Evolutionary conservation across 495 filamentous ascomycete species (phyloP), one percentile per base, ranked within the genome.

Genomic region (Annulohypoxylon nitens): DNA sequence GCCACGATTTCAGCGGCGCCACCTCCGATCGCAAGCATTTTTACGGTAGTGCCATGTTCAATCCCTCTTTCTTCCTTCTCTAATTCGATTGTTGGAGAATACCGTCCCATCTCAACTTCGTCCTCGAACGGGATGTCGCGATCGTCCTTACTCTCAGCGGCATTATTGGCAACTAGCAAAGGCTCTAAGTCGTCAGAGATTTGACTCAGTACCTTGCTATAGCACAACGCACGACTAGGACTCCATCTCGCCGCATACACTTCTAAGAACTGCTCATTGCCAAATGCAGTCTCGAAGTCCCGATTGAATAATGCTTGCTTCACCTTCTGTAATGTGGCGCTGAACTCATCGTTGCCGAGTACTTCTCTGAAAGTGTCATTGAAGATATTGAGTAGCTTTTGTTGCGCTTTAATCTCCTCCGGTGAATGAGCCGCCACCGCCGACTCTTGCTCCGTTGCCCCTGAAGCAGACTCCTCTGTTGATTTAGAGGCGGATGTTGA

Each of bases 171-270:
- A 39, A 53, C 25, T 23, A 78, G 73, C 43, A 83, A 63, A 25
- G 60, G 50, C 36, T 76, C 73, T 16, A 89, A 30, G 36, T 87
- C 76, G 1, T 78, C 77, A 18, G 69, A 68, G n/a, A 87, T 78
- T 37, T 84, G 86, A 18, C 80, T 71, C 33, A 98, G 85, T 4
- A 97, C 76, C 6, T 88, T 83, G 36, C 87, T 79, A 81, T 98
- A 99, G 67, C 91, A 93, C 26, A 97, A 82, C 2, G 93, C 92
- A 45, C 96, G 81, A 37, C 89, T 88, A 10, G 95, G 90, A 78
- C 93, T 97, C 93, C 93, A 99, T 61, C 96, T 84, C 67, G 92
- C 85, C 4, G 93, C 92, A 83, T 99, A 99, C 4, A 91, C 93
- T 45, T 90, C 85, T 18, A 97, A 83, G 43, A 89, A 83, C 50